Evolutionary conservation across 306 rosid genomes (phyloP).

Genomic region (Fagus sylvatica): DNA sequence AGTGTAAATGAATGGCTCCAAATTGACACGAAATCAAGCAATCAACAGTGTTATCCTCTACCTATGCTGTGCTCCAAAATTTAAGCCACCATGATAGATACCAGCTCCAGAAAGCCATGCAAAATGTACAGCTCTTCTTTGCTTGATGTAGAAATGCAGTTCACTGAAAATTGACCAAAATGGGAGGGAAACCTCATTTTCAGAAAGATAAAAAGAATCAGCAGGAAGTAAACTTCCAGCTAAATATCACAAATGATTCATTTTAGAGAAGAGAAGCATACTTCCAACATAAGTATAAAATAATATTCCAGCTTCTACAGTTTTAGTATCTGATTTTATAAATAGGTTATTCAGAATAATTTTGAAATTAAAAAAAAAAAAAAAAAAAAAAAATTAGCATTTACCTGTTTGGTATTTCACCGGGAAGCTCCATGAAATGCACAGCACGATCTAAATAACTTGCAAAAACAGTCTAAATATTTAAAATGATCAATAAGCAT

Average conservation of each 20-base stretch:
- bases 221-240: background rate
- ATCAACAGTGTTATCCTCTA: conserved; percentile 30
- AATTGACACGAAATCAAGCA: conserved; percentile 11
- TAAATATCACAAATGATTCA: background rate
- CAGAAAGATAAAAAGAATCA: conserved; percentile 2
- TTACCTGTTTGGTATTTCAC: conserved; percentile 93
- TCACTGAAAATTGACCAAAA: conserved; percentile 61
- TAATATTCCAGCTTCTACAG: conserved; percentile 5
- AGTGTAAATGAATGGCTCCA: background rate
- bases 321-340: conserved; percentile 15
- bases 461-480: conserved; percentile 71
- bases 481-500: conserved; percentile 29
- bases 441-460: conserved; percentile 81
- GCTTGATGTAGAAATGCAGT: conserved; percentile 89
- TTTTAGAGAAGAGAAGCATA: background rate
- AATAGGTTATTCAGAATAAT: conserved; percentile 3
- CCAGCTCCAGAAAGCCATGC: conserved; percentile 99
- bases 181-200: conserved; percentile 19
- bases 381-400: background rate
- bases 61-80: conserved; percentile 89
- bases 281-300: background rate
- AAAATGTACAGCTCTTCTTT: conserved; percentile 94
- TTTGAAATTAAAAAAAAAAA: background rate
- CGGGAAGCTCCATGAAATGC: conserved; percentile 98
- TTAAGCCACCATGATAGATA: conserved; percentile 87